A percentile compares a stretch with the other conserved stretches of the same genome.
Conservation (phyloP, 148 eudicot genomes). For the Silene uniflora region DNA sequence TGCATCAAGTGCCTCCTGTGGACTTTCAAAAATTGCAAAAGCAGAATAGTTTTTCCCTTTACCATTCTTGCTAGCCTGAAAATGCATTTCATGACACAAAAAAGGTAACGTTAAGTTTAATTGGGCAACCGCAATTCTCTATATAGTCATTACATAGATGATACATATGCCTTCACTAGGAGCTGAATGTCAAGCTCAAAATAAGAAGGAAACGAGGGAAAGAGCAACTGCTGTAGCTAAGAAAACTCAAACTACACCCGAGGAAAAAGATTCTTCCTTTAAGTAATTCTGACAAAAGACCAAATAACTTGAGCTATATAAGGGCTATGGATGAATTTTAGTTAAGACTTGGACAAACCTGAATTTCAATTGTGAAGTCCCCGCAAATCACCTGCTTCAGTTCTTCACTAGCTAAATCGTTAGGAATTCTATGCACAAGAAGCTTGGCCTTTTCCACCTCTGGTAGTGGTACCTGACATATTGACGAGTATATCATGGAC, state of each 20-base stretch:
- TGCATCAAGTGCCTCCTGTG: constrained; percentile 52
- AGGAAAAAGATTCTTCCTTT: too few relatives aligned
- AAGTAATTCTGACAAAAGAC: too few relatives aligned
- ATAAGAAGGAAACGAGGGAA: too few relatives aligned
- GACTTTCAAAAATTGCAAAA: constrained; percentile 43
- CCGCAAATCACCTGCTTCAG: constrained; percentile 57
- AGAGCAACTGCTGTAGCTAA: too few relatives aligned
- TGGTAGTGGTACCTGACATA: constrained; percentile 53
- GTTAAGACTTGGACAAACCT: constrained; percentile 35
- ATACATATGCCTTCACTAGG: too few relatives aligned
- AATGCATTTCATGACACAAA: constrained; percentile 21
- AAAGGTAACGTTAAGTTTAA: neutral
- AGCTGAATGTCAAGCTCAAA: too few relatives aligned
- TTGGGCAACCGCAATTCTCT: neutral
- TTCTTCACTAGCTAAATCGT: constrained; percentile 46
- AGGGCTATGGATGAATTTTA: neutral
- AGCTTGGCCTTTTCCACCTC: constrained; percentile 52
- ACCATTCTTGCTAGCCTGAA: constrained; percentile 43
- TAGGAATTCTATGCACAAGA: constrained; percentile 74
- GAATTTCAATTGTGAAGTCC: constrained; percentile 59
- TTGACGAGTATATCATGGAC: constrained; percentile 3
- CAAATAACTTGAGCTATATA: neutral
- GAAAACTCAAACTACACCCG: too few relatives aligned
- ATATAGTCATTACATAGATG: neutral
- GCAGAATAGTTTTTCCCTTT: constrained; percentile 51